phyloP scores from a whole-genome alignment of 2,329 filamentous ascomycete genomes.

The Pseudogymnoascus sp. region DNA sequence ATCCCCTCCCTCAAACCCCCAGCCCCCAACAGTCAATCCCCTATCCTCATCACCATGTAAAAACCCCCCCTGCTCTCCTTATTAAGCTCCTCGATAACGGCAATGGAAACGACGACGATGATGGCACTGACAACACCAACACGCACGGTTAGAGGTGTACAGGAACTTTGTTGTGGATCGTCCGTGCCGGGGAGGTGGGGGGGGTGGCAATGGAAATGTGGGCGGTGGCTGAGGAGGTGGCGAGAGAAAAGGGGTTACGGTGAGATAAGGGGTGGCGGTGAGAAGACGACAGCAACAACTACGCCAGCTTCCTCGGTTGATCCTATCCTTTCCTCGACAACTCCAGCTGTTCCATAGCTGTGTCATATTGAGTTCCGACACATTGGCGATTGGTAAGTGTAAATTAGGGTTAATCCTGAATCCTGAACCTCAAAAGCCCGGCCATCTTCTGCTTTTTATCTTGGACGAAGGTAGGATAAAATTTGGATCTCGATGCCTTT shows the following conservation, averaged over 20 bases:
- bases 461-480: too few species aligned
- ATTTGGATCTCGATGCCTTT: too few species aligned
- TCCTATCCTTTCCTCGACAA: too few species aligned
- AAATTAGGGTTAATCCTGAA: too few species aligned
- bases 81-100: background rate
- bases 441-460: too few species aligned
- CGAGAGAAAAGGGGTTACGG: background rate
- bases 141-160: background rate
- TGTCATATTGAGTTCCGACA: too few species aligned
- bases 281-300: background rate
- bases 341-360: too few species aligned
- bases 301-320: too few species aligned
- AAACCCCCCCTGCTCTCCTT: background rate
- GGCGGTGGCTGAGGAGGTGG: background rate
- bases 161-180: background rate
- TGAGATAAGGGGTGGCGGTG: background rate
- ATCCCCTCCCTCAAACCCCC: too few species aligned
- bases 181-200: background rate
- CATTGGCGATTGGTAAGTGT: too few species aligned
- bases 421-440: too few species aligned
- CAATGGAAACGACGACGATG: background rate
- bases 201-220: background rate
- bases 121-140: background rate
- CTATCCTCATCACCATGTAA: background rate
- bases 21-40: background rate